phyloP scores from a whole-genome alignment of 1,284 basidiomycete genomes.

The Leccinum angustisporum region DNA sequence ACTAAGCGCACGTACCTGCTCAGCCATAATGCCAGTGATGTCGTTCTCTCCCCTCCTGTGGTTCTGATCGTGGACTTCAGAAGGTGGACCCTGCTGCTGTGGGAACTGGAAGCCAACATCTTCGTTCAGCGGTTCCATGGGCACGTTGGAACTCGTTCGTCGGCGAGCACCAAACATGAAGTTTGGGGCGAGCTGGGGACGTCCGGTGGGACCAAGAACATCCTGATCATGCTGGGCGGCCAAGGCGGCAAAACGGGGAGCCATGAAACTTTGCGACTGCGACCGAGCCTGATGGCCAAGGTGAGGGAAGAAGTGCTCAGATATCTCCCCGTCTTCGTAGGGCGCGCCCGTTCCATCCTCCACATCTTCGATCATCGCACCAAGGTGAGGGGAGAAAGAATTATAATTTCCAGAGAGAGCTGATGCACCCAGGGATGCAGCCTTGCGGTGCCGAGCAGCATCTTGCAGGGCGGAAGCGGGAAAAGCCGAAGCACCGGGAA shows the following conservation, averaged over 20 bases:
- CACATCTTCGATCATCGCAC: slow-evolving; percentile 77
- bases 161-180: slow-evolving; percentile 86
- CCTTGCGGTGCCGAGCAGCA: slow-evolving; percentile 73
- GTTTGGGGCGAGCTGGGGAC: slow-evolving; percentile 84
- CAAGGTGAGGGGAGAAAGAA: slow-evolving; percentile 73
- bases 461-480: slow-evolving; percentile 49
- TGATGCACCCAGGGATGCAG: slow-evolving; percentile 66
- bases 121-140: slow-evolving; percentile 72
- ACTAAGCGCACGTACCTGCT: slow-evolving; percentile 70
- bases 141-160: slow-evolving; percentile 46
- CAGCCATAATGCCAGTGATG: slow-evolving; percentile 84
- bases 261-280: slow-evolving; percentile 78
- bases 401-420: slow-evolving; percentile 59
- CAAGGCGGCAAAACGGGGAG: slow-evolving; percentile 84
- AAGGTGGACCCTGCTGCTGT: slow-evolving; percentile 54
- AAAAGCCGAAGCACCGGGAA: slow-evolving; percentile 62
- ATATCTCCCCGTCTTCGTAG: slow-evolving; percentile 77
- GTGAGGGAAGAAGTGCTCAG: slow-evolving; percentile 50
- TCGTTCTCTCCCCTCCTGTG: slow-evolving; percentile 69
- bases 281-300: slow-evolving; percentile 67
- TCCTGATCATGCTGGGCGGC: slow-evolving; percentile 77
- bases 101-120: slow-evolving; percentile 81
- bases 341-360: slow-evolving; percentile 56
- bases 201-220: slow-evolving; percentile 70
- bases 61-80: slow-evolving; percentile 43